phyloP scores from a whole-genome alignment of 202 grass and related monocot genomes.

The Elaeis oleifera region DNA sequence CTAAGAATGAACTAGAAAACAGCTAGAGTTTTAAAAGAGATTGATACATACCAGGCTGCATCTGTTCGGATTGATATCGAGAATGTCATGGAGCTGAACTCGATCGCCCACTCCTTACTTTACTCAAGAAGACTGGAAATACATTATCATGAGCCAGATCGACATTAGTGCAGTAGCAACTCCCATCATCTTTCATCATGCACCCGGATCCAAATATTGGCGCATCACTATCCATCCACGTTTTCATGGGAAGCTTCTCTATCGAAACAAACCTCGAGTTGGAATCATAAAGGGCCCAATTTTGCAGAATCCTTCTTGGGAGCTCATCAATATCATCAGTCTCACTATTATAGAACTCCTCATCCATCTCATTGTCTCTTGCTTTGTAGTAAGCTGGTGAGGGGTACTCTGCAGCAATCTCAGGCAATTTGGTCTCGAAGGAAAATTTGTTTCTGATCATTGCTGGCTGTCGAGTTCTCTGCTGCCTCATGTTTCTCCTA shows the following conservation, averaged over 20 bases:
- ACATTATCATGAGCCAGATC: conserved; percentile 38
- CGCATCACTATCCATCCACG: conserved; percentile 76
- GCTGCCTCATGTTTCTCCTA: conserved; percentile 88
- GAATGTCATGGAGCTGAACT: conserved; percentile 87
- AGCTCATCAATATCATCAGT: conserved; percentile 58
- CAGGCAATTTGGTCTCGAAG: conserved; percentile 86
- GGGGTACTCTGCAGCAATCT: conserved; percentile 91
- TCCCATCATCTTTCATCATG: conserved; percentile 95
- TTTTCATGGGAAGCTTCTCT: conserved; percentile 87
- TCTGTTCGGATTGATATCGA: conserved; percentile 88
- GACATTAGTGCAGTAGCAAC: conserved; percentile 54
- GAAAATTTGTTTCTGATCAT: conserved; percentile 65
- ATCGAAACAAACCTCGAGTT: conserved; percentile 81
- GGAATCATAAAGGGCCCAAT: conserved; percentile 91
- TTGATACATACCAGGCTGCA: conserved; percentile 51
- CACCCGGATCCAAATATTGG: conserved; percentile 83
- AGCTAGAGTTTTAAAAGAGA: too few species aligned
- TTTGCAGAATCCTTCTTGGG: conserved; percentile 76
- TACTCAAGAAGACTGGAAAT: conserved; percentile 75
- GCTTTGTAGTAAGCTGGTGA: conserved; percentile 94
- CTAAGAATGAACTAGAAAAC: too few species aligned
- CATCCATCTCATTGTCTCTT: conserved; percentile 77
- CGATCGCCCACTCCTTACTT: conserved; percentile 90
- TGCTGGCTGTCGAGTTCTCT: conserved; percentile 38
- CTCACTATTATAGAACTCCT: conserved; percentile 84